Percentiles rank a stretch among this genome's conserved stretches.
Conservation (phyloP, 73 alveolate genomes). For the Blepharisma japonicum region DNA sequence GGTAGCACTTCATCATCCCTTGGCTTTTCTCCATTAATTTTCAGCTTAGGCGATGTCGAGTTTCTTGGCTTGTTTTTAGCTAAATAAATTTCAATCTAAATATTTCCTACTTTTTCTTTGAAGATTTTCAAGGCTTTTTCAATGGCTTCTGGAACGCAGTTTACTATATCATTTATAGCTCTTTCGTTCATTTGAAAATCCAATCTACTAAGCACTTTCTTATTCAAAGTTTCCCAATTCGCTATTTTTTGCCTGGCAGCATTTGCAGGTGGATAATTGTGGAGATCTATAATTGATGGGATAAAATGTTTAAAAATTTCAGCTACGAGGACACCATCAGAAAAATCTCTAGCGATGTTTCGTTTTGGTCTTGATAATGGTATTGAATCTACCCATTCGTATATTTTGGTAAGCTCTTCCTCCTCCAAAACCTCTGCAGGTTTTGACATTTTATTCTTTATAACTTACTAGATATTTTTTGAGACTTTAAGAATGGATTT, state of each 20-base stretch:
- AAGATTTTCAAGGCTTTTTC: conserved; percentile 72
- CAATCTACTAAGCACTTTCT: conserved; percentile 87
- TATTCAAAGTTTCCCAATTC: conserved; percentile 92
- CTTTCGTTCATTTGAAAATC: conserved; percentile 71
- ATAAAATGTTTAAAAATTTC: conserved; percentile 72
- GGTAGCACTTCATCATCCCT: conserved; percentile 1
- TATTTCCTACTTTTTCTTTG: conserved; percentile 41
- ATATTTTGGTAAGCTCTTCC: conserved; percentile 76
- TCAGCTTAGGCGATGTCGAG: conserved; percentile 27
- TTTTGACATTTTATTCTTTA: too few species aligned
- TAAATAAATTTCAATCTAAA: conserved; percentile 35
- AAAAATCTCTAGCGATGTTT: conserved; percentile 94
- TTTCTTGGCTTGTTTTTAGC: conserved; percentile 10
- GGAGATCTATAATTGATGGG: conserved; percentile 78
- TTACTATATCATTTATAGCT: conserved; percentile 80
- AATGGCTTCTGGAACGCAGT: conserved; percentile 86
- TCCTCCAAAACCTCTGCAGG: conserved; percentile 46
- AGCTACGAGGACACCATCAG: conserved; percentile 93
- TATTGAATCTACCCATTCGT: conserved; percentile 95
- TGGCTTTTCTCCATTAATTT: conserved; percentile 35
- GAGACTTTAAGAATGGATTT: too few species aligned
- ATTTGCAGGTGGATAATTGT: conserved; percentile 74
- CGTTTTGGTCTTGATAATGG: conserved; percentile 92
- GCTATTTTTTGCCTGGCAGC: conserved; percentile 66
- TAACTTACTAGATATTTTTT: too few species aligned